Conservation (phyloP, 2,329 filamentous ascomycete genomes). For the Aspergillus sp. region DNA sequence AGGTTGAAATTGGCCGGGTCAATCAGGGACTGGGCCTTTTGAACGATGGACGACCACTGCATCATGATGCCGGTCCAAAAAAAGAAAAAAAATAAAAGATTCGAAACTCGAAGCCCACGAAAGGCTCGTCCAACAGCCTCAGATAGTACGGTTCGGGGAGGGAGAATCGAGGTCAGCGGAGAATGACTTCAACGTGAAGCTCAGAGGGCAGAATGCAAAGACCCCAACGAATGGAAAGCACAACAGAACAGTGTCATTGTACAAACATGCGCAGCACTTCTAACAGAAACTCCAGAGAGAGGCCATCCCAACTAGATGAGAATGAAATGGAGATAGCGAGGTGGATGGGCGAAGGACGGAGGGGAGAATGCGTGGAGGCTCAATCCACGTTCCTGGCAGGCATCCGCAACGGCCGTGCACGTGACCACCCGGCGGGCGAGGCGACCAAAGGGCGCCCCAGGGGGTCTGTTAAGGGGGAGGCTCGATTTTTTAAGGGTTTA, state of each 20-base stretch:
- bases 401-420: conserved; percentile 1
- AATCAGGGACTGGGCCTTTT: conserved; percentile 92
- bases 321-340: neutral
- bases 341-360: neutral
- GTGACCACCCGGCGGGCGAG: conserved; percentile 3
- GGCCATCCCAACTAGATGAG: too few species aligned
- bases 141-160: conserved; percentile 1
- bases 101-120: neutral
- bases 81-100: neutral
- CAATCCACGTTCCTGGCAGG: conserved; percentile 5
- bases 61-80: conserved; percentile 43
- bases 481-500: too few species aligned
- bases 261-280: conserved; percentile 17
- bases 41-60: conserved; percentile 71
- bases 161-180: conserved; percentile 6
- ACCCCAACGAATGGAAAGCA: conserved; percentile 2
- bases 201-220: neutral
- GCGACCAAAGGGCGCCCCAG: too few species aligned
- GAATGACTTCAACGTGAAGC: neutral
- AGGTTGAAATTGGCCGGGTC: conserved; percentile 76
- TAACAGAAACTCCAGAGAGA: conserved; percentile 6
- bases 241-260: conserved; percentile 21
- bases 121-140: neutral
- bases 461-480: too few species aligned
- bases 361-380: conserved; percentile 2